These are phyloP conservation scores for Paracoccidioides lutzii DNA, from an alignment of 2,329 filamentous ascomycete species.

Conservation along the genomic window DNA sequence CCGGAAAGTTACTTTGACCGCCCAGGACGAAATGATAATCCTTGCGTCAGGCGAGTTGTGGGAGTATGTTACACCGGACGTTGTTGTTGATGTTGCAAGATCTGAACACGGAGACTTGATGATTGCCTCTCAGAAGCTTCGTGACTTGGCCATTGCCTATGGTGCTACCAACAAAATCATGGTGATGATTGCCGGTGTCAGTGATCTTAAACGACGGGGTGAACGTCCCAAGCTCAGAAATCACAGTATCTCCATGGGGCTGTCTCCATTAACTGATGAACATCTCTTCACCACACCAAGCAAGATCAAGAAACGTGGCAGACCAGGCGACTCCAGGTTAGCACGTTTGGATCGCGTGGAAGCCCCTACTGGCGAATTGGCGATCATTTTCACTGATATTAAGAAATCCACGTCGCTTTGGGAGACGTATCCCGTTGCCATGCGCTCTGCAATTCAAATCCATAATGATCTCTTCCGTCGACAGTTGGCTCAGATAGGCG, in stretches of 20 bases:
- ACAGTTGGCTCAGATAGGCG: slow-evolving; percentile 82
- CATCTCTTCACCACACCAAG: slow-evolving; percentile 47
- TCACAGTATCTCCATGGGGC: slow-evolving; percentile 74
- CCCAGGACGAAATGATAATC: slow-evolving; percentile 86
- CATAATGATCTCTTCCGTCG: slow-evolving; percentile 96
- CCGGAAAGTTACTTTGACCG: slow-evolving; percentile 61
- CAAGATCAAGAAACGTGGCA: slow-evolving; percentile 52
- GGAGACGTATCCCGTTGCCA: slow-evolving; percentile 89
- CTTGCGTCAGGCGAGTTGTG: slow-evolving; percentile 86
- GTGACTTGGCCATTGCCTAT: slow-evolving; percentile 90
- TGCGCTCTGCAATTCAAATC: slow-evolving; percentile 92
- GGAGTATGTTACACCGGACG: slow-evolving; percentile 81
- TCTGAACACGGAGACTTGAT: slow-evolving; percentile 82
- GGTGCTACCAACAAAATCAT: slow-evolving; percentile 91
- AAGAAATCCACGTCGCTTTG: slow-evolving; percentile 94
- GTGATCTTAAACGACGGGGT: slow-evolving; percentile 77
- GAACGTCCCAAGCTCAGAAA: slow-evolving; percentile 56
- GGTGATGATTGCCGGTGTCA: slow-evolving; percentile 96
- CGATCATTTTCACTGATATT: slow-evolving; percentile 96
- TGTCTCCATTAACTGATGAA: slow-evolving; percentile 54
- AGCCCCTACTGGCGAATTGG: slow-evolving; percentile 77
- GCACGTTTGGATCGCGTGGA: slow-evolving; percentile 83
- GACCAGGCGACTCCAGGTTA: slow-evolving; percentile 68
- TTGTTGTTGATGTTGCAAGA: slow-evolving; percentile 82
- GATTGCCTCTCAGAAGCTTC: slow-evolving; percentile 85